Base-by-base conservation (phyloP, 73 alveolate genomes). In the Paramecium sonneborni region DNA sequence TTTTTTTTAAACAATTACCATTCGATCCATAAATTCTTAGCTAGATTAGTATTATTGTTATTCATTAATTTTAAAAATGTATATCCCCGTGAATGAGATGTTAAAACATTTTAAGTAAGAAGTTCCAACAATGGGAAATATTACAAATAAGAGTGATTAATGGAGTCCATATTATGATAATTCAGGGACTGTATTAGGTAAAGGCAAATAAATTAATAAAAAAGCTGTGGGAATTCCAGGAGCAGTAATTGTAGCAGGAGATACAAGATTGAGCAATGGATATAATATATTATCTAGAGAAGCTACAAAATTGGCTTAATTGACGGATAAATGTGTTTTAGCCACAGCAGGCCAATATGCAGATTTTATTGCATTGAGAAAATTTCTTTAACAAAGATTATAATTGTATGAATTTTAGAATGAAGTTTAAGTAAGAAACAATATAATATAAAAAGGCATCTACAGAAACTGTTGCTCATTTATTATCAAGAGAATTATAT, bases 291-390 rank as follows among this genome's bases (percentile, higher is more conserved):
- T 95, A 41, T 70, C 95, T 41, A 85, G 97, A 85, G 96, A 93
- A 37, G 70, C 96, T 1, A 92, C 96, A 10, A 95, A 95, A 88
- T 86, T 93, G n/a, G 93, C 95, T 24, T 85, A 68, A 84, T 93
- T 95, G 86, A 95, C 98, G 34, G 96, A 91, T 89, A 95, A 91
- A 86, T 88, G 91, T 88, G 88, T 93, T 24, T 76, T 93, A 30
- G 93, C 96, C 7, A 92, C 97, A 39, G 89, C 97, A 56, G 98
- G 98, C n/a, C 85, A 92, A 95, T 95, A 95, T 95, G 97, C 98
- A 10, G 98, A 95, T 34, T 88, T 95, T 44, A 88, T 93, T 24
- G 96, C 95, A 5, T 69, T 95, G 23, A 93, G 88, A 68, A 95
- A 95, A 90, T 84, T 90, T 69, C 93, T 95, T 57, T 86, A 91